Evolutionary conservation across 2,329 filamentous ascomycete species (phyloP).

Genomic region (Cladosporium cucumerinum): DNA sequence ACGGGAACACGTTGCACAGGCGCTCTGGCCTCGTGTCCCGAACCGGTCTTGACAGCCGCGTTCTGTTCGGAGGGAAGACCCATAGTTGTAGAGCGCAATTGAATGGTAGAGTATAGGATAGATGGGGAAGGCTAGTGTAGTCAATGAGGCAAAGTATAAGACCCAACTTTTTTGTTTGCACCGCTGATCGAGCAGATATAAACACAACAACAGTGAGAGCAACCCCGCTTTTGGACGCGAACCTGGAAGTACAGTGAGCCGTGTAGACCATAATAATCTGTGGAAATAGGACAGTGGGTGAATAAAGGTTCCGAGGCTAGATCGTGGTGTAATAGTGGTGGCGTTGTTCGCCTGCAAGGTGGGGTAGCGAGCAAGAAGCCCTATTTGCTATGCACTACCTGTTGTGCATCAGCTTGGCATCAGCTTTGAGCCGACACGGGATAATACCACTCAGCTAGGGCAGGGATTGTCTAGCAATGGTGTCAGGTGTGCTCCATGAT

Average conservation of each 20-base stretch:
- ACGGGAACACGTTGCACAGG: conserved; percentile 34
- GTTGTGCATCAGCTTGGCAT: not conserved
- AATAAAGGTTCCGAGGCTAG: not conserved
- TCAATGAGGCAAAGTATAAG: not conserved
- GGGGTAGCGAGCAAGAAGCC: not conserved
- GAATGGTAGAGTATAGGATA: not conserved
- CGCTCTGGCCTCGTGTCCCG: conserved; percentile 29
- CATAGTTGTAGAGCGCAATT: conserved; percentile 20
- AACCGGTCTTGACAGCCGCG: conserved; percentile 37
- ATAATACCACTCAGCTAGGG: not conserved
- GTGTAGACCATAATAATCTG: not conserved
- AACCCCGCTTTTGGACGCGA: not conserved
- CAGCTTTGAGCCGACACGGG: not conserved
- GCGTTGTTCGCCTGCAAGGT: not conserved
- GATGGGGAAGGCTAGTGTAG: not conserved
- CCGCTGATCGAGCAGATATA: not conserved
- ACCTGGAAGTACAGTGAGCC: not conserved
- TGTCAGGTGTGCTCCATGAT: not conserved
- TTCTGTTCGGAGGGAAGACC: conserved; percentile 34
- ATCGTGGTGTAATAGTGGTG: not conserved
- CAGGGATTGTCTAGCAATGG: not conserved
- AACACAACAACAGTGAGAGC: not conserved
- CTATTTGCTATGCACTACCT: not conserved
- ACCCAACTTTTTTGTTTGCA: not conserved
- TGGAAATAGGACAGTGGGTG: not conserved